Evolutionary conservation across 2,329 filamentous ascomycete species (phyloP).

Genomic region (Ploettnerulaceae sp.): DNA sequence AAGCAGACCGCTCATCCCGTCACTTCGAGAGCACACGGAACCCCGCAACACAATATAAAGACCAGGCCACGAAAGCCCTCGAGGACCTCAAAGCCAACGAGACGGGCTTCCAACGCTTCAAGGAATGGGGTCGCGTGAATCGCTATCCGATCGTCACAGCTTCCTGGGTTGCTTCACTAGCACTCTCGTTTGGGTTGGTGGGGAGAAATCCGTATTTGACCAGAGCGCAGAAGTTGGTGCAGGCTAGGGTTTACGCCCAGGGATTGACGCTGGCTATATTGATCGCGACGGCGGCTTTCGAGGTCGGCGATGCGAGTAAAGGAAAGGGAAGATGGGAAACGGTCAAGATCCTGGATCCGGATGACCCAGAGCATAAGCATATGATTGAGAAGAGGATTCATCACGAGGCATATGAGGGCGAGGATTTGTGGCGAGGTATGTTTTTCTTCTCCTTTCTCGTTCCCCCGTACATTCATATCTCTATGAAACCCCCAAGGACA

Average conservation of each 20-base stretch:
- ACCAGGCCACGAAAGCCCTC: slow-evolving; percentile 23
- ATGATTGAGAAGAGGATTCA: slow-evolving; percentile 83
- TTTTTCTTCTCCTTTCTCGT: slow-evolving; percentile 16
- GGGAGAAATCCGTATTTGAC: slow-evolving; percentile 58
- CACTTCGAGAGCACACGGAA: slow-evolving; percentile 56
- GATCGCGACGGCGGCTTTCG: slow-evolving; percentile 62
- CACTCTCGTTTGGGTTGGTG: slow-evolving; percentile 56
- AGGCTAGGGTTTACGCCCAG: slow-evolving; percentile 72
- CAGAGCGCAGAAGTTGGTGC: slow-evolving; percentile 64
- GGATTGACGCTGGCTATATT: slow-evolving; percentile 65
- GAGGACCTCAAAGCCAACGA: slow-evolving; percentile 36
- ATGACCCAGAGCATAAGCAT: slow-evolving; percentile 77
- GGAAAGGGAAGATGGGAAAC: slow-evolving; percentile 81
- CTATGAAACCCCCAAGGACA: neutral
- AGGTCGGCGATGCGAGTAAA: slow-evolving; percentile 68
- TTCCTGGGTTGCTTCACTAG: slow-evolving; percentile 63
- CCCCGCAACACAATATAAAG: slow-evolving; percentile 34
- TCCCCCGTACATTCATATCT: neutral
- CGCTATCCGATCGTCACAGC: slow-evolving; percentile 65
- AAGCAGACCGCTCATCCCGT: slow-evolving; percentile 72
- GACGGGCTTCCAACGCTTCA: slow-evolving; percentile 52
- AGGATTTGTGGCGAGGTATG: slow-evolving; percentile 89
- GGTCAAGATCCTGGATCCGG: slow-evolving; percentile 71
- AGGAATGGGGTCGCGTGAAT: slow-evolving; percentile 67
- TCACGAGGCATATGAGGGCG: slow-evolving; percentile 79